These are phyloP conservation scores for Sphaerobolus stellatus DNA, from an alignment of 1,284 basidiomycete species.

Conservation along the genomic window DNA sequence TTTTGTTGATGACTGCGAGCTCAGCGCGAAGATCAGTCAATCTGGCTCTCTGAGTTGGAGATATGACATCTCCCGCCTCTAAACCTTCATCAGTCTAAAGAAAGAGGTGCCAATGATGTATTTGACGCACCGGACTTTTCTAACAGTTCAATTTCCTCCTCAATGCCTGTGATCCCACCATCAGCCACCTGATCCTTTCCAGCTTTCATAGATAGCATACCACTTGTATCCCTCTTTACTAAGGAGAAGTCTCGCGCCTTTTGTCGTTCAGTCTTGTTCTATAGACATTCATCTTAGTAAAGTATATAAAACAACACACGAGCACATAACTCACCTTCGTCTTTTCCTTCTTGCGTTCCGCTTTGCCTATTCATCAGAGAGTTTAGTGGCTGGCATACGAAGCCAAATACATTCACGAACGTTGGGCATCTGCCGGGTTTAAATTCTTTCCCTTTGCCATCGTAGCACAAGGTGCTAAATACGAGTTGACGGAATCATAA, in stretches of 20 bases:
- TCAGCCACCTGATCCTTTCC: not conserved
- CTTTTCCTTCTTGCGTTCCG: conserved; percentile 83
- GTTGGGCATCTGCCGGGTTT: conserved; percentile 84
- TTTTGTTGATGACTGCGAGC: conserved; percentile 72
- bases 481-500: not conserved
- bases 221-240: conserved; percentile 85
- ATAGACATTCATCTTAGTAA: conserved; percentile 21
- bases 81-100: not conserved
- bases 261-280: conserved; percentile 83
- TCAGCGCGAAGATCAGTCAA: conserved; percentile 73
- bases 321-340: conserved; percentile 68
- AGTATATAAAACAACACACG: conserved; percentile 12
- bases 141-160: conserved; percentile 15
- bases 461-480: not conserved
- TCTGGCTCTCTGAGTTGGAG: conserved; percentile 51
- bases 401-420: conserved; percentile 43
- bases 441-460: conserved; percentile 83
- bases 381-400: not conserved
- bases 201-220: conserved; percentile 36
- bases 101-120: not conserved
- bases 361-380: conserved; percentile 62
- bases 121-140: conserved; percentile 10
- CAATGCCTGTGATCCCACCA: conserved; percentile 1
- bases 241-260: conserved; percentile 79
- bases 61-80: conserved; percentile 17